These are phyloP conservation scores for Rhynchosporium agropyri DNA, from an alignment of 2,329 filamentous ascomycete species.

Conservation along the genomic window DNA sequence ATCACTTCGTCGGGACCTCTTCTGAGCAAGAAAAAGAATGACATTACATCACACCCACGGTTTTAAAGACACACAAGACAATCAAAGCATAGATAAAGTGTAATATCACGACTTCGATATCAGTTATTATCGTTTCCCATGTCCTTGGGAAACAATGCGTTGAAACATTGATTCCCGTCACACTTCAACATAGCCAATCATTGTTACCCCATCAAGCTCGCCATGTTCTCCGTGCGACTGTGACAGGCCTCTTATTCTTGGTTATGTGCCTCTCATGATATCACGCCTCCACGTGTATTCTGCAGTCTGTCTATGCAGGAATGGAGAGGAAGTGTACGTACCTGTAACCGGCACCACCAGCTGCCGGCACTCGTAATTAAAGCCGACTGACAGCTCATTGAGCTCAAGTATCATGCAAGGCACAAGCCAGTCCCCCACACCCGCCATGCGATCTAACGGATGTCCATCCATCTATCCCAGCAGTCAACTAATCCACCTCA, in stretches of 20 bases:
- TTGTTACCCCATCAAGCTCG: too few relatives aligned
- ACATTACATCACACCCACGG: constrained; percentile 3
- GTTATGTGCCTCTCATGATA: background rate
- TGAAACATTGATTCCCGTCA: background rate
- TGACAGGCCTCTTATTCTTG: background rate
- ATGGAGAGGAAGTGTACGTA: background rate
- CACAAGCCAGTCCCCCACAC: too few relatives aligned
- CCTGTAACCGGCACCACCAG: background rate
- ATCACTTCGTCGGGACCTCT: too few relatives aligned
- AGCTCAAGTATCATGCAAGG: too few relatives aligned
- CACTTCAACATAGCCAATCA: background rate
- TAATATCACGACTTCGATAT: constrained; percentile 4
- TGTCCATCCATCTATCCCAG: too few relatives aligned
- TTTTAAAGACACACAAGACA: background rate
- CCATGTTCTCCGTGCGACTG: background rate
- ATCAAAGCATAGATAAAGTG: background rate
- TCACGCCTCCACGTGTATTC: background rate
- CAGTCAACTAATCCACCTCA: too few relatives aligned
- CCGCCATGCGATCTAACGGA: too few relatives aligned
- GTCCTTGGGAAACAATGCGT: background rate
- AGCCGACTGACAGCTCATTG: background rate
- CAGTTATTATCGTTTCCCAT: background rate
- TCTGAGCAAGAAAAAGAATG: background rate
- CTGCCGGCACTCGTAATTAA: constrained; percentile 1
- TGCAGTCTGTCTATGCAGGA: background rate